A percentile compares a stretch with the other conserved stretches of the same genome.
These are phyloP conservation scores for Pachysandra terminalis DNA, from an alignment of 164 flowering plant species.

Conservation along the genomic window DNA sequence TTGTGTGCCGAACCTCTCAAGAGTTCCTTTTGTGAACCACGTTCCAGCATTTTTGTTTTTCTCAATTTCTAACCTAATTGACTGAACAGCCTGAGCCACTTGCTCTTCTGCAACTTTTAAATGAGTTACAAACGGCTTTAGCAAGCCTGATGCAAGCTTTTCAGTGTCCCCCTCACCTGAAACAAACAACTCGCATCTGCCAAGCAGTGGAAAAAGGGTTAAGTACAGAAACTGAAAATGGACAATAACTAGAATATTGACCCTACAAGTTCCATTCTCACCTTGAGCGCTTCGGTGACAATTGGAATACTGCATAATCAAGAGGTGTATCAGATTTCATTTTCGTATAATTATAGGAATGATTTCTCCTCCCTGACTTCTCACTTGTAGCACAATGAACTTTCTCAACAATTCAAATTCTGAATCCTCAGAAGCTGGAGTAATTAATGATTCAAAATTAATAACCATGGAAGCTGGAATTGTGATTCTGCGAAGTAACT, in stretches of 20 bases:
- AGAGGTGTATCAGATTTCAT: conserved; percentile 68
- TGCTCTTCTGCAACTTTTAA: conserved; percentile 84
- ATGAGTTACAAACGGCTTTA: conserved; percentile 84
- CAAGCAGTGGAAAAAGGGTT: conserved; percentile 7
- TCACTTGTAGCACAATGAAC: conserved; percentile 1
- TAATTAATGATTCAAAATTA: conserved; percentile 9
- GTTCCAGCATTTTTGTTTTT: conserved; percentile 47
- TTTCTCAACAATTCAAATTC: conserved; percentile 1
- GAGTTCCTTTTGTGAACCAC: conserved; percentile 97
- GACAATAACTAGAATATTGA: not conserved
- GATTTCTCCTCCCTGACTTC: conserved; percentile 15
- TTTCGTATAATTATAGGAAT: conserved; percentile 13
- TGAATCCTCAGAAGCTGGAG: conserved; percentile 12
- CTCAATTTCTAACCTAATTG: conserved; percentile 78
- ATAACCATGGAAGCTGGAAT: conserved; percentile 4
- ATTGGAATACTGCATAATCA: conserved; percentile 75
- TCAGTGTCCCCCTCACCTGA: conserved; percentile 72
- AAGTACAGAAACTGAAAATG: not conserved
- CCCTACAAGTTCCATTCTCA: conserved; percentile 20
- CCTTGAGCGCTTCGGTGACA: conserved; percentile 81
- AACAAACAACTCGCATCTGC: conserved; percentile 90
- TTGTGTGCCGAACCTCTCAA: conserved; percentile 62
- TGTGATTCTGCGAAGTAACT: conserved; percentile 5
- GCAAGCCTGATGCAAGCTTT: conserved; percentile 88
- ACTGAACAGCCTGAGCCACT: conserved; percentile 51